Percentiles rank a stretch among this genome's conserved stretches.
Evolutionary conservation across 495 filamentous ascomycete genomes (phyloP).

Genomic region (Daldinia vernicosa): DNA sequence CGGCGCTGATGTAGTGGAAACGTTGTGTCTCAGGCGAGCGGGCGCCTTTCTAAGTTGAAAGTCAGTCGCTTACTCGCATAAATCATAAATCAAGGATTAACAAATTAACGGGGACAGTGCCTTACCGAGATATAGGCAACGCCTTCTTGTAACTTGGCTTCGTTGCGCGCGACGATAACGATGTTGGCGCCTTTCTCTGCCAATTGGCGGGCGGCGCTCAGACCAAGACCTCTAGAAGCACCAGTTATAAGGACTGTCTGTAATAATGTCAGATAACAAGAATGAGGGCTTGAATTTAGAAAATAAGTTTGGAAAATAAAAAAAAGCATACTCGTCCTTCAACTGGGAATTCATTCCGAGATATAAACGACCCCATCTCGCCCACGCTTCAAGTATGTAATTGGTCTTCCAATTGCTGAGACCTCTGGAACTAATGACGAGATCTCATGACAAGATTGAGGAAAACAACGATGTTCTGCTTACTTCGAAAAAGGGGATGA

Average conservation of each 20-base stretch:
- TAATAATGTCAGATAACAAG: no score
- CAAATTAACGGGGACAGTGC: background rate
- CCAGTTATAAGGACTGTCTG: slow-evolving; percentile 83
- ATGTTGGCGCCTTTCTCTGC: slow-evolving; percentile 80
- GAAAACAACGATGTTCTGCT: background rate
- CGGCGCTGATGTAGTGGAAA: slow-evolving; percentile 78
- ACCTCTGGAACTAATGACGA: background rate
- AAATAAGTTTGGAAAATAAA: background rate
- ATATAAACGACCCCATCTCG: background rate
- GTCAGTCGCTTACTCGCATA: background rate
- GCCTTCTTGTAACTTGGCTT: slow-evolving; percentile 69
- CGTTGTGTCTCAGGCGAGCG: slow-evolving; percentile 66
- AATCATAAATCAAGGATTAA: background rate
- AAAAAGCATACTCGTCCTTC: slow-evolving; percentile 67
- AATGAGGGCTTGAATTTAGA: no score
- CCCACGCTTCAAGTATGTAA: background rate
- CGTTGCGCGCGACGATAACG: slow-evolving; percentile 75
- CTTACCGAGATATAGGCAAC: slow-evolving; percentile 70
- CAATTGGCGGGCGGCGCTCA: slow-evolving; percentile 70
- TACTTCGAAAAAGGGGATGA: background rate
- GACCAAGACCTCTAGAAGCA: slow-evolving; percentile 83
- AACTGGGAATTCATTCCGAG: slow-evolving; percentile 71
- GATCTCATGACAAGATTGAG: no score
- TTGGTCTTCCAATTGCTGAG: background rate
- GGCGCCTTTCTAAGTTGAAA: slow-evolving; percentile 51